A percentile compares a stretch with the other conserved stretches of the same genome.
phyloP scores from a whole-genome alignment of 2,329 filamentous ascomycete species.

The Calcarisporium arbuscula region DNA sequence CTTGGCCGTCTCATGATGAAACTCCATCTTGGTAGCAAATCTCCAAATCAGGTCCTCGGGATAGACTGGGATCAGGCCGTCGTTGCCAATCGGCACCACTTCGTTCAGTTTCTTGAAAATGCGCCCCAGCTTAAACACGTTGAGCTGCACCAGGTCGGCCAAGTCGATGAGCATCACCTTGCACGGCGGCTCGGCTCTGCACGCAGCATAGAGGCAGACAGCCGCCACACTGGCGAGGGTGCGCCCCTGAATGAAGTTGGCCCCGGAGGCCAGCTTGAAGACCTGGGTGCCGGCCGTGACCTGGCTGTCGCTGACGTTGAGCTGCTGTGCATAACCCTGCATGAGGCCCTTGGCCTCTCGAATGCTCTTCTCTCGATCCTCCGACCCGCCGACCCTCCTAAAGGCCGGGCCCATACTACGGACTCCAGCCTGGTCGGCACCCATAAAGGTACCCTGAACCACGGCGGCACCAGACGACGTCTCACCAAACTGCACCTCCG shows the following conservation, averaged over 20 bases:
- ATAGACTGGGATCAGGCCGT: conserved; percentile 62
- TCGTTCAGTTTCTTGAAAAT: conserved; percentile 81
- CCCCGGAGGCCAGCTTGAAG: conserved; percentile 67
- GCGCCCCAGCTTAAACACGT: conserved; percentile 86
- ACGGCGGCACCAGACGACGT: conserved; percentile 77
- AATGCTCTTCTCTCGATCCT: conserved; percentile 54
- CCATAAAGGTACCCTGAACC: conserved; percentile 84
- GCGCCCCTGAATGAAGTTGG: conserved; percentile 81
- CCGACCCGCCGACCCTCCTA: conserved; percentile 50
- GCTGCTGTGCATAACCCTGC: conserved; percentile 54
- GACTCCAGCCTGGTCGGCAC: conserved; percentile 76
- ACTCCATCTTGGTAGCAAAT: conserved; percentile 88
- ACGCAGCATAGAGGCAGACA: conserved; percentile 87
- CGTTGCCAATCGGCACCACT: conserved; percentile 62
- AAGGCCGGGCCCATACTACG: conserved; percentile 60
- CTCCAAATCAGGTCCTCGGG: conserved; percentile 87
- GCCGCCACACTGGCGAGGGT: conserved; percentile 79
- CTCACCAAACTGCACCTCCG: conserved; percentile 89
- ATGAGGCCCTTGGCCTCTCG: conserved; percentile 53
- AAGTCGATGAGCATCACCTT: conserved; percentile 93
- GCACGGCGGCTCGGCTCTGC: conserved; percentile 71
- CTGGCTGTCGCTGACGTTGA: conserved; percentile 55
- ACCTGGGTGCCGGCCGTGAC: conserved; percentile 63
- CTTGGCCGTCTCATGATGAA: conserved; percentile 71
- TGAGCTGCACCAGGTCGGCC: conserved; percentile 74